Base-by-base conservation (phyloP, 495 filamentous ascomycete species). In the Thozetella sp. region DNA sequence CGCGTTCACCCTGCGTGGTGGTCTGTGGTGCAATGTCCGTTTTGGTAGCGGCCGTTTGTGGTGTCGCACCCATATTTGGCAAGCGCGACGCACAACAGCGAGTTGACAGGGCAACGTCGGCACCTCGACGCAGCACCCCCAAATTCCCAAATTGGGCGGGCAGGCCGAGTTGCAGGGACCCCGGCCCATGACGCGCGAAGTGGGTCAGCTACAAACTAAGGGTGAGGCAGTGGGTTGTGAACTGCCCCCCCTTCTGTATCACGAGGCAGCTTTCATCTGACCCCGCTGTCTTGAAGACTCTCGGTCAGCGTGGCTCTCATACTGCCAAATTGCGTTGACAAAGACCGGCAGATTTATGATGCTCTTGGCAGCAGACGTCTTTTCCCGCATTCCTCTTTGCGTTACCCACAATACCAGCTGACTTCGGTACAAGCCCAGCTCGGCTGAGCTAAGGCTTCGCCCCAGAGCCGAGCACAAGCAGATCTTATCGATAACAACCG, bases 61-160 rank as follows among this genome's bases (percentile, higher is more conserved):
- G 43, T 48, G 43, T 9, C 11, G 43, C 11, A 20, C 9, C 3
- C 43, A 11, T 15, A 48, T 15, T 13, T 3, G 9, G 43, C n/a
- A 48, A 20, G 43, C 43, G 43, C 43, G 9, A 48, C 43, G 20
- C 43, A 48, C n/a, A 48, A 48, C 43, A 48, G 10, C 43, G n/a
- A 48, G 43, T 48, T 48, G 43, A 48, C 43, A 48, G 43, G 43
- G 43, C 43, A 48, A 48, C 43, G 43, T 37, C 30, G 30, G 43
- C 43, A 48, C 9, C n/a, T 48, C n/a, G n/a, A n/a, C n/a, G n/a
- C n/a, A n/a, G n/a, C n/a, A n/a, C n/a, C 43, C 43, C 43, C 43
- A 48, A 48, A 48, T 13, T 37, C 30, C 30, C 17, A 37, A 17
- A 6, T 6, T 37, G 6, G 30, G 30, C 30, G 30, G 6, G 30